Base-by-base conservation (phyloP, 352 stramenopile genomes). In the Pythium oligandrum region DNA sequence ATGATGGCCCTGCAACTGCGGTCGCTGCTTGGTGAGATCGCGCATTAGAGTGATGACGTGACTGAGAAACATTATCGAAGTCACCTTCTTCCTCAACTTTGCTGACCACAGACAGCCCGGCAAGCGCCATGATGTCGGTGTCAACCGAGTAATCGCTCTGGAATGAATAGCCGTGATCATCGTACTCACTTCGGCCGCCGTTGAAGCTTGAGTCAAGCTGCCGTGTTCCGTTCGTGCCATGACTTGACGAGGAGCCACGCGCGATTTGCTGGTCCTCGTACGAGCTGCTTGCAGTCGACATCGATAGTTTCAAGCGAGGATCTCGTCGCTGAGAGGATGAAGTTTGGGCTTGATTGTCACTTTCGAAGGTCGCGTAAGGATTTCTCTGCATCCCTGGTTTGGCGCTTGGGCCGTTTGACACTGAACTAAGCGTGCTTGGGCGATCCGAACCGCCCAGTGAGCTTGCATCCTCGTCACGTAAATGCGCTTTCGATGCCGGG, bases 141-240 rank as follows among this genome's bases (percentile, higher is more conserved):
- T 48, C 43, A 11, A 48, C 9, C 43, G 43, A 48, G 43, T 48
- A 48, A 48, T 48, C 43, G 17, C 43, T 48, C 9, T 48, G 43
- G 43, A 48, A 48, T 30, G 43, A 48, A 30, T 31, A 8, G 1
- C 17, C 43, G 43, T 48, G 43, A 11, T 31, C 9, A 48, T 48
- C 43, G 43, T 48, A 48, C 43, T 48, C 43, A 37, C 51, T 59
- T 12, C 36, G 40, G 52, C 52, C 48, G 36, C 47, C 36, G 1
- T 26, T 50, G 9, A 33, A 9, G 47, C 37, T 65, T 8, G 31
- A 38, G 17, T 33, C 30, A 3, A 4, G 48, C 51, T 40, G 47
- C 34, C 10, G 17, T 26, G 17, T 26, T 26, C 17, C 17, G 17
- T 26, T 26, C 17, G 17, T 26, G 17, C 17, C 17, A 26, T 26